Conservation (phyloP, 441 rosid species). For the Biscutella laevigata region DNA sequence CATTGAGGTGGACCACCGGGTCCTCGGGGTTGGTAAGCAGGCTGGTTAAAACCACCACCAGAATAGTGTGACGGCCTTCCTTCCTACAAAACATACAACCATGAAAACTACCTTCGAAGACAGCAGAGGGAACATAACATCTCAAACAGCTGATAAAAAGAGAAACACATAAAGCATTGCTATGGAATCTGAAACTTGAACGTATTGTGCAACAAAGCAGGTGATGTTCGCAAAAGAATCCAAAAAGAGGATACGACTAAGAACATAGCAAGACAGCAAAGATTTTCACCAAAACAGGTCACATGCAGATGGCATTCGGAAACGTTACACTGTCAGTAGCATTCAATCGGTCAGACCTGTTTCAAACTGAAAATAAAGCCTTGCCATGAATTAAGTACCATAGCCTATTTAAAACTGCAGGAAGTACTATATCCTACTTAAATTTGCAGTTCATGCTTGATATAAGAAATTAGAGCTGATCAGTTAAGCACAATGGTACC, state of each 20-base stretch:
- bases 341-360: constrained; percentile 10
- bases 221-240: constrained; percentile 29
- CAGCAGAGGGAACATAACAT: constrained; percentile 1
- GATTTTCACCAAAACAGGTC: constrained; percentile 11
- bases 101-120: constrained; percentile 1
- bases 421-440: no score
- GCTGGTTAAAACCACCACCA: constrained; percentile 52
- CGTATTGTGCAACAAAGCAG: constrained; percentile 43
- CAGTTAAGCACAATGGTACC: constrained; percentile 13
- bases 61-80: constrained; percentile 48
- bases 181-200: constrained; percentile 40
- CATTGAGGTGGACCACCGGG: constrained; percentile 61
- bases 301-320: constrained; percentile 5
- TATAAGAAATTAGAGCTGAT: constrained; percentile 3
- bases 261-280: constrained; percentile 9
- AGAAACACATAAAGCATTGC: constrained; percentile 40
- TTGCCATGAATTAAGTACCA: constrained; percentile 4
- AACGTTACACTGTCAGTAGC: background rate
- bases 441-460: no score
- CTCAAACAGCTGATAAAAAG: constrained; percentile 14
- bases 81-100: constrained; percentile 30
- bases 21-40: constrained; percentile 59
- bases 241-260: constrained; percentile 2
- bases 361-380: constrained; percentile 8
- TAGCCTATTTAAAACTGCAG: constrained; percentile 8